A percentile compares a stretch with the other conserved stretches of the same genome.
These are phyloP conservation scores for Corylus heterophylla DNA, from an alignment of 306 rosid species.

Conservation along the genomic window DNA sequence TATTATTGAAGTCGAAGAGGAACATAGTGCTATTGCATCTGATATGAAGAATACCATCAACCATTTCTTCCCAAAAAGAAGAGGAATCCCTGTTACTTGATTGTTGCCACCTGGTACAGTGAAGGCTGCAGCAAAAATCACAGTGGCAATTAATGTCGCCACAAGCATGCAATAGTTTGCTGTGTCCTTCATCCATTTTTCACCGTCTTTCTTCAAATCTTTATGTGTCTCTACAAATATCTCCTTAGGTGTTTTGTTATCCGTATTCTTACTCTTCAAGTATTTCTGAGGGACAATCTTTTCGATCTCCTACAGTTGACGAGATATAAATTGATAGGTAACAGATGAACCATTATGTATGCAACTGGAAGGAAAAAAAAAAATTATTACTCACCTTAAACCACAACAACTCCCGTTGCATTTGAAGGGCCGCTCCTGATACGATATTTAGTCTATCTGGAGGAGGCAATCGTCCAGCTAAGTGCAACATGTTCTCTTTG, in stretches of 20 bases:
- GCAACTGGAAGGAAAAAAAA: no score
- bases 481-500: no score
- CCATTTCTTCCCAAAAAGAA: not conserved
- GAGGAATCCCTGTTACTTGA: not conserved
- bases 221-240: not conserved
- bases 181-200: constrained; percentile 2
- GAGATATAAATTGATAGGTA: no score
- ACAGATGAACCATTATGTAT: no score
- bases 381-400: no score
- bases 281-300: not conserved
- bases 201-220: not conserved
- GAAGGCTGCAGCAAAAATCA: not conserved
- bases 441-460: no score
- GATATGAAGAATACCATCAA: constrained; percentile 12
- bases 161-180: constrained; percentile 5
- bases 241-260: not conserved
- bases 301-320: not conserved
- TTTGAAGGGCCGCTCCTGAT: no score
- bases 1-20: not conserved
- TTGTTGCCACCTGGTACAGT: not conserved
- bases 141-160: constrained; percentile 2
- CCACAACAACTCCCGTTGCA: no score
- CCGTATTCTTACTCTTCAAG: not conserved
- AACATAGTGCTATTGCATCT: not conserved
- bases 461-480: no score